phyloP scores from a whole-genome alignment of 2,329 filamentous ascomycete species.

The Aureobasidium musti region DNA sequence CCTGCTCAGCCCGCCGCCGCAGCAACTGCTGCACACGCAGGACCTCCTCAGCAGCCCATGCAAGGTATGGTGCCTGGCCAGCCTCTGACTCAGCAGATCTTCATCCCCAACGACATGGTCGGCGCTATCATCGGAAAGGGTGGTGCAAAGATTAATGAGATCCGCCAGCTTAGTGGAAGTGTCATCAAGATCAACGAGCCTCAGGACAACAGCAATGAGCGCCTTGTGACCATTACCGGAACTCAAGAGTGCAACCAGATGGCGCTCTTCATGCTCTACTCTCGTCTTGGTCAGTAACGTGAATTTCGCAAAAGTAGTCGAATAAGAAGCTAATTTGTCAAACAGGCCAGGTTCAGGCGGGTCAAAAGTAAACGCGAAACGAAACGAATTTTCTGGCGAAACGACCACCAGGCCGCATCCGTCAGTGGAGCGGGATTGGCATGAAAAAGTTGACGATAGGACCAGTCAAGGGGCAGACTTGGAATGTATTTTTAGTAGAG shows the following conservation, averaged over 20 bases:
- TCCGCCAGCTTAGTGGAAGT: conserved; percentile 92
- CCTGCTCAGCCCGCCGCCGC: conserved; percentile 56
- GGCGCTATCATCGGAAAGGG: conserved; percentile 99
- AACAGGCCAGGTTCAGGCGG: conserved; percentile 32
- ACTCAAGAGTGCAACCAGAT: conserved; percentile 99
- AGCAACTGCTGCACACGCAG: conserved; percentile 56
- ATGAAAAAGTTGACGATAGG: conserved; percentile 17
- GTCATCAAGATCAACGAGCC: conserved; percentile 99
- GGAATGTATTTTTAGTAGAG: conserved; percentile 28
- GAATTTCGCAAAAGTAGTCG: conserved; percentile 35
- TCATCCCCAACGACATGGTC: conserved; percentile 99
- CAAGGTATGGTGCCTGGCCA: conserved; percentile 74
- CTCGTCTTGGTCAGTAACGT: conserved; percentile 75
- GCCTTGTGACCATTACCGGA: conserved; percentile 93
- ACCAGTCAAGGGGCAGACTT: conserved; percentile 11
- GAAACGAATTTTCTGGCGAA: not conserved
- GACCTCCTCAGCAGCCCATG: conserved; percentile 73
- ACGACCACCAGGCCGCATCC: conserved; percentile 16
- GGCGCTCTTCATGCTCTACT: conserved; percentile 99
- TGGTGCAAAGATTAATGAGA: conserved; percentile 99
- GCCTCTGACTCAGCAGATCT: conserved; percentile 96
- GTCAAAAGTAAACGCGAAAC: conserved; percentile 32
- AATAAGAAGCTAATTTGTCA: conserved; percentile 19
- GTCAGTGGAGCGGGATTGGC: conserved; percentile 2
- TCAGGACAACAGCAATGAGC: conserved; percentile 98